Conservation (phyloP, 1,139 yeast genomes). For the Suhomyces panamericanus region DNA sequence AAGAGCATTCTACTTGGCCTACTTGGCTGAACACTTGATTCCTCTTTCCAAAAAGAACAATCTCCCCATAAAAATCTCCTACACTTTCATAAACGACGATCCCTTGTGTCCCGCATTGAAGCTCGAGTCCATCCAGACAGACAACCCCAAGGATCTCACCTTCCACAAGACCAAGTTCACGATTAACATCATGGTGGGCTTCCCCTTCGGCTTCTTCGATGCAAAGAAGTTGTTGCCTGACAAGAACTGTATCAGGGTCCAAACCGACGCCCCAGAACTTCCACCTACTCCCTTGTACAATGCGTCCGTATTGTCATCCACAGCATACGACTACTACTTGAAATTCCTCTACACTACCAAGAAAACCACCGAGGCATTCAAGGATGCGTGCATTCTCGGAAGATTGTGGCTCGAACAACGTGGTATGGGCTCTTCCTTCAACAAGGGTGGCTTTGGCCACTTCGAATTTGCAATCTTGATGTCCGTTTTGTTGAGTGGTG, state of each 20-base stretch:
- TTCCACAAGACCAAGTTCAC: constrained; percentile 71
- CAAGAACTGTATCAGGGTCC: constrained; percentile 76
- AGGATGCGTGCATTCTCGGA: constrained; percentile 85
- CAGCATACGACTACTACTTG: constrained; percentile 67
- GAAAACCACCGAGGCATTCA: constrained; percentile 78
- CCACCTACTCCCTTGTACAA: constrained; percentile 88
- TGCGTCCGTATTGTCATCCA: constrained; percentile 69
- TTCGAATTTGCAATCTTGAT: constrained; percentile 83
- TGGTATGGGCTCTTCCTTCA: constrained; percentile 65
- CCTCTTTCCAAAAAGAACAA: constrained; percentile 54
- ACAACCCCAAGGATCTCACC: constrained; percentile 47
- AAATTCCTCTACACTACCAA: constrained; percentile 74
- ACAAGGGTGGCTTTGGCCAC: constrained; percentile 84
- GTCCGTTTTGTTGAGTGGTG: constrained; percentile 83
- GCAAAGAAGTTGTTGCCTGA: constrained; percentile 74
- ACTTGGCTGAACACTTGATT: constrained; percentile 64
- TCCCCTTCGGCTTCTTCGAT: constrained; percentile 72
- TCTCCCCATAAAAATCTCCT: constrained; percentile 53
- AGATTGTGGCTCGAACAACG: constrained; percentile 88
- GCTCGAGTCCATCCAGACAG: constrained; percentile 52
- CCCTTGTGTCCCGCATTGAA: constrained; percentile 62
- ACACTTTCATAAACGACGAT: constrained; percentile 67
- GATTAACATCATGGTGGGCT: constrained; percentile 70
- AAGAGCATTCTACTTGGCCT: constrained; percentile 82
- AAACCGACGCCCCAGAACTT: constrained; percentile 43